Percentiles rank a stretch among this genome's conserved stretches.
Conservation (phyloP, 2,329 filamentous ascomycete species). For the Alternaria ventricosa region DNA sequence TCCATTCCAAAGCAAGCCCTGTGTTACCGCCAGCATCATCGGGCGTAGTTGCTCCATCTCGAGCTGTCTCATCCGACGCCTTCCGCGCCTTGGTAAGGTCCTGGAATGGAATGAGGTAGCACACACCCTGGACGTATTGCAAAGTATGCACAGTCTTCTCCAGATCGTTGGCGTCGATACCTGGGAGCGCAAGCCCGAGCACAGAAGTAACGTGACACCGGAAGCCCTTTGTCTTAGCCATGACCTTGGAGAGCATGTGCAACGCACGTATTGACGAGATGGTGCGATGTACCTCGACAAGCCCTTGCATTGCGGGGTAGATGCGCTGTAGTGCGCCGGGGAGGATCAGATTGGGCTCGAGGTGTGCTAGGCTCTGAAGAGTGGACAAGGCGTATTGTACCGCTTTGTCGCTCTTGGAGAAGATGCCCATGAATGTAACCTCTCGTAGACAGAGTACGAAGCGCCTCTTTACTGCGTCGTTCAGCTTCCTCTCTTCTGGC, state of each 20-base stretch:
- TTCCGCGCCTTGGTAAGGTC: constrained; percentile 71
- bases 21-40: constrained; percentile 50
- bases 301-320: constrained; percentile 93
- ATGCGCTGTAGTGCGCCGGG: constrained; percentile 94
- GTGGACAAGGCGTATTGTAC: constrained; percentile 92
- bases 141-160: constrained; percentile 95
- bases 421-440: constrained; percentile 97
- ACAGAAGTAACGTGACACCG: constrained; percentile 94
- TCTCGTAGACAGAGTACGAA: constrained; percentile 91
- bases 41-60: constrained; percentile 41
- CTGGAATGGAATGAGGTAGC: constrained; percentile 93
- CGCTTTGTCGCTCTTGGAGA: constrained; percentile 90
- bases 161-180: constrained; percentile 96
- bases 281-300: constrained; percentile 96
- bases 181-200: constrained; percentile 88
- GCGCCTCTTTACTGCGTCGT: constrained; percentile 78
- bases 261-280: constrained; percentile 91
- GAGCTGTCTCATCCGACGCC: constrained; percentile 14
- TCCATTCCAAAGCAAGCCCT: constrained; percentile 84
- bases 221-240: constrained; percentile 94
- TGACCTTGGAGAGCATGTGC: constrained; percentile 89
- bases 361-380: constrained; percentile 84
- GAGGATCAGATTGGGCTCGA: constrained; percentile 90
- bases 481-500: constrained; percentile 79
- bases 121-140: constrained; percentile 93